These are phyloP conservation scores for Graphilbum ipis-grandicollis DNA, from an alignment of 2,329 filamentous ascomycete genomes.

Conservation along the genomic window DNA sequence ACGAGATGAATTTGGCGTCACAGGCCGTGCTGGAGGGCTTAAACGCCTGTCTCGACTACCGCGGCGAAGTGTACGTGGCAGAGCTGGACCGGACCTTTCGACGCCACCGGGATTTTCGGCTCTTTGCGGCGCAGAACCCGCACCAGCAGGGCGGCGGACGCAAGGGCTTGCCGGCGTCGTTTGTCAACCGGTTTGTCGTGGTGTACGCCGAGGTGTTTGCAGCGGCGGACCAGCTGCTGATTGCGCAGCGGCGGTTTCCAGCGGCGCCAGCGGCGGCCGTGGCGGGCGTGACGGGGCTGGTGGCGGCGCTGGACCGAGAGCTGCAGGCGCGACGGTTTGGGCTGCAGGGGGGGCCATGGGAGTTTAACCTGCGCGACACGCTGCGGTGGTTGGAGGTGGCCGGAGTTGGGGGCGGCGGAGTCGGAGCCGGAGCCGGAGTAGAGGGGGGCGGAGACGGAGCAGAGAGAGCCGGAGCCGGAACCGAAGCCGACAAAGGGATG, in stretches of 20 bases:
- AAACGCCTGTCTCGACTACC: conserved; percentile 91
- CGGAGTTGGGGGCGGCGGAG: too few species aligned
- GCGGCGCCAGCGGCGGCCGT: conserved; percentile 40
- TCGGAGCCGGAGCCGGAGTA: too few species aligned
- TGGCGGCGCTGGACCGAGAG: conserved; percentile 61
- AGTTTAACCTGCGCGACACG: conserved; percentile 85
- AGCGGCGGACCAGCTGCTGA: conserved; percentile 61
- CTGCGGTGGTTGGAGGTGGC: conserved; percentile 71
- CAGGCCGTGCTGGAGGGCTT: conserved; percentile 92
- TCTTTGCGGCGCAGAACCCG: conserved; percentile 94
- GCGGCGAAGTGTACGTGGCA: conserved; percentile 87
- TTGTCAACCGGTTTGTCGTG: conserved; percentile 95
- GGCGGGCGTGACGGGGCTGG: conserved; percentile 55
- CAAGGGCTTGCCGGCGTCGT: conserved; percentile 86
- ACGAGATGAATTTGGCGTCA: conserved; percentile 97
- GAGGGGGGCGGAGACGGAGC: too few species aligned
- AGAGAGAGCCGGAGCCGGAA: too few species aligned
- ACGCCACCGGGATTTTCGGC: conserved; percentile 73
- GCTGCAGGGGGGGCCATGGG: conserved; percentile 65
- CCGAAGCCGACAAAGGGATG: too few species aligned
- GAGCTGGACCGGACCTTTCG: conserved; percentile 91
- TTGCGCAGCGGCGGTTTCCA: conserved; percentile 65
- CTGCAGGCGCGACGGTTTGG: conserved; percentile 40
- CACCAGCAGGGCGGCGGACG: conserved; percentile 92
- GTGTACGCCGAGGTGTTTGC: conserved; percentile 90